Conservation (phyloP, 2,329 filamentous ascomycete species). For the Colletotrichum lini region DNA sequence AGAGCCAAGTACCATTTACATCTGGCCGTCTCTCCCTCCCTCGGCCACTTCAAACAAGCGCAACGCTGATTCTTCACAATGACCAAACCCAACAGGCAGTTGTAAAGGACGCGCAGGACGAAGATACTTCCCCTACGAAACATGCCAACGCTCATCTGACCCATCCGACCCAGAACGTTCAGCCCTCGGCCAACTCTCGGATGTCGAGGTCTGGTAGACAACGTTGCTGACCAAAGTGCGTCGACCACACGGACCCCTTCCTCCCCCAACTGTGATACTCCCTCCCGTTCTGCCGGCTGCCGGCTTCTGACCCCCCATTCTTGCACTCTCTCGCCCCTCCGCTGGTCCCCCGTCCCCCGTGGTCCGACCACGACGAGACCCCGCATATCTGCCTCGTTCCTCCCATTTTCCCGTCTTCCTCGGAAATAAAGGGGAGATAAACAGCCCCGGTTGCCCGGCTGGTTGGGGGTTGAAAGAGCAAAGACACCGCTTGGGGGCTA, state of each 20-base stretch:
- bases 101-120: conserved; percentile 7
- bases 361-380: neutral
- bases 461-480: neutral
- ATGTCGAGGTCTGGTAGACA: neutral
- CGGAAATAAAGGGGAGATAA: neutral
- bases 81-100: neutral
- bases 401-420: conserved; percentile 13
- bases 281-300: neutral
- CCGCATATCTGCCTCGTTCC: neutral
- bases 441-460: neutral
- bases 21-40: neutral
- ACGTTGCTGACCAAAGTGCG: conserved; percentile 5
- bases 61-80: neutral
- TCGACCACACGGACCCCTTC: conserved; percentile 26
- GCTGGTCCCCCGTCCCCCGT: neutral
- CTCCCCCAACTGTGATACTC: neutral
- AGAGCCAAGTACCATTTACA: neutral
- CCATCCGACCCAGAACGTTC: conserved; percentile 34
- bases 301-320: neutral
- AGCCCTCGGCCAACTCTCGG: neutral
- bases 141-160: conserved; percentile 18
- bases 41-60: neutral
- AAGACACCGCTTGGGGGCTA: neutral
- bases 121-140: conserved; percentile 21
- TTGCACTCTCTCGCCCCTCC: conserved; percentile 5